These are phyloP conservation scores for Candida pseudoviswanathii DNA, from an alignment of 1,139 yeast genomes.

Conservation along the genomic window DNA sequence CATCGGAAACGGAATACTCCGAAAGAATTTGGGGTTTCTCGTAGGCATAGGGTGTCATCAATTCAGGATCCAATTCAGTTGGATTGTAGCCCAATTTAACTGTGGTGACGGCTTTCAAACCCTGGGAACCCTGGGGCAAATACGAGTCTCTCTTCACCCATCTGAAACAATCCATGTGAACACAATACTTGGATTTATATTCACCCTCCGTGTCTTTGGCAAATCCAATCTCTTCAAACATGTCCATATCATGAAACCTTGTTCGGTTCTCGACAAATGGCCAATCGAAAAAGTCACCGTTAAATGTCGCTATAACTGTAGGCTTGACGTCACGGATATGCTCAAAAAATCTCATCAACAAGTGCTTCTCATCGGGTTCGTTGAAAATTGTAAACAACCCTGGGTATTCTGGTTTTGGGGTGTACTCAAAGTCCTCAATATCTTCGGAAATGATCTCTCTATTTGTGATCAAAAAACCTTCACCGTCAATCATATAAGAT, in stretches of 20 bases:
- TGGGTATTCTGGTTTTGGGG: conserved; percentile 95
- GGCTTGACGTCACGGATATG: conserved; percentile 88
- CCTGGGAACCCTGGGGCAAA: conserved; percentile 97
- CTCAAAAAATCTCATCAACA: conserved; percentile 78
- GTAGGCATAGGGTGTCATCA: conserved; percentile 96
- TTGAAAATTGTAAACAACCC: conserved; percentile 90
- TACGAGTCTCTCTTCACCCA: conserved; percentile 99
- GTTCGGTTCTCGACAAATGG: conserved; percentile 95
- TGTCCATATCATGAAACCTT: conserved; percentile 75
- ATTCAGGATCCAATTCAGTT: conserved; percentile 93
- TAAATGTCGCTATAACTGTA: conserved; percentile 94
- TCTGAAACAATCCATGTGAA: conserved; percentile 95
- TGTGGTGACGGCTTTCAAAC: conserved; percentile 96
- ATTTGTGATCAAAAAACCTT: conserved; percentile 90
- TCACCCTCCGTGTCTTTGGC: conserved; percentile 89
- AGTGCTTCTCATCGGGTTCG: conserved; percentile 79
- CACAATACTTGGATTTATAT: conserved; percentile 89
- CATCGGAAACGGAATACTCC: conserved; percentile 98
- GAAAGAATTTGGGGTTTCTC: conserved; percentile 91
- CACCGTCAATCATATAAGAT: conserved; percentile 98
- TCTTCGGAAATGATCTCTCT: conserved; percentile 93
- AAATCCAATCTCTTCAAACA: conserved; percentile 95
- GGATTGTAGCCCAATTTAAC: conserved; percentile 96
- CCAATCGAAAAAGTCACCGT: conserved; percentile 99
- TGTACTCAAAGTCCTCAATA: conserved; percentile 95